A percentile compares a stretch with the other conserved stretches of the same genome.
phyloP scores from a whole-genome alignment of 495 filamentous ascomycete genomes.

The Hypoxylon fuscum region DNA sequence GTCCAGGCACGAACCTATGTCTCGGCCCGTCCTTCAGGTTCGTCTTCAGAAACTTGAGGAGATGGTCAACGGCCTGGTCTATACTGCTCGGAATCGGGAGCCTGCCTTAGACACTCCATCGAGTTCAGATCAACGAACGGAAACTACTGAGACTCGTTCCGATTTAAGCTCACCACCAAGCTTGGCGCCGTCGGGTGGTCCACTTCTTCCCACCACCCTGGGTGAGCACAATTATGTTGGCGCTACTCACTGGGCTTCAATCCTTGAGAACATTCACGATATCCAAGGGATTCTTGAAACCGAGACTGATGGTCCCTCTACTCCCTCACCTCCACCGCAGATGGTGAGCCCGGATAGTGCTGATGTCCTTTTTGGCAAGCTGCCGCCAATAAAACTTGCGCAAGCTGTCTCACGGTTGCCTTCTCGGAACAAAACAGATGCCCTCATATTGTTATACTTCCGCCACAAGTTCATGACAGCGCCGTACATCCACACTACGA shows the following conservation, averaged over 20 bases:
- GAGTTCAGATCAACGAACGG: slow-evolving; percentile 34
- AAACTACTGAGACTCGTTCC: slow-evolving; percentile 31
- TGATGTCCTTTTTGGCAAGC: slow-evolving; percentile 41
- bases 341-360: slow-evolving; percentile 22
- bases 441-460: slow-evolving; percentile 55
- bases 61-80: slow-evolving; percentile 56
- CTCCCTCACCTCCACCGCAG: slow-evolving; percentile 37
- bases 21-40: slow-evolving; percentile 50
- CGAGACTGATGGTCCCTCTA: slow-evolving; percentile 41
- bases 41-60: slow-evolving; percentile 59
- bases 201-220: slow-evolving; percentile 34
- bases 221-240: slow-evolving; percentile 53
- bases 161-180: slow-evolving; percentile 37
- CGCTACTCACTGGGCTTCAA: slow-evolving; percentile 59
- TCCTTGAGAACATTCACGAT: slow-evolving; percentile 55
- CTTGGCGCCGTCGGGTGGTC: slow-evolving; percentile 24
- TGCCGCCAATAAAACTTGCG: slow-evolving; percentile 42
- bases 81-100: slow-evolving; percentile 21
- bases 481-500: slow-evolving; percentile 50
- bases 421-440: slow-evolving; percentile 49
- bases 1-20: slow-evolving; percentile 38
- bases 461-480: slow-evolving; percentile 48
- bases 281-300: slow-evolving; percentile 44
- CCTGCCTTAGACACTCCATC: slow-evolving; percentile 34
- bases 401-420: slow-evolving; percentile 52